Evolutionary conservation across 108 stramenopile genomes (phyloP).

Genomic region (Skeletonema potamos): DNA sequence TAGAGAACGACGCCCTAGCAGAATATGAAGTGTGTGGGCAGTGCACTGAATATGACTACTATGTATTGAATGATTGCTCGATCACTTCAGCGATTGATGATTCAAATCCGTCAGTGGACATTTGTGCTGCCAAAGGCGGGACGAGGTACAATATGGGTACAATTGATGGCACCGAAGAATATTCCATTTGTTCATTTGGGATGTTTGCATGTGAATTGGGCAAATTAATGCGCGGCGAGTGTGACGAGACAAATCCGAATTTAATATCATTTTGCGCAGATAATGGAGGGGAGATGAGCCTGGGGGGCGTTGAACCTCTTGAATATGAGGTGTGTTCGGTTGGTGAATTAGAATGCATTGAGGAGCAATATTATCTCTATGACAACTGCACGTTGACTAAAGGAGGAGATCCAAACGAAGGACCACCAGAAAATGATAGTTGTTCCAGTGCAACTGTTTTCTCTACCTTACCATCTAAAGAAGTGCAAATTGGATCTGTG

Average conservation of each 20-base stretch:
- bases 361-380: not conserved
- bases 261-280: not conserved
- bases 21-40: conserved; percentile 5
- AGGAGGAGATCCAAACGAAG: not conserved
- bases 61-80: not conserved
- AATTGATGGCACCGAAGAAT: not conserved
- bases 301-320: not conserved
- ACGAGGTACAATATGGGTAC: not conserved
- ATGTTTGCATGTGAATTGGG: not conserved
- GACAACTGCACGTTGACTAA: not conserved
- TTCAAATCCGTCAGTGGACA: too few species aligned
- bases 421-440: not conserved
- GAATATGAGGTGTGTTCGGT: not conserved
- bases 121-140: not conserved
- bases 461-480: not conserved
- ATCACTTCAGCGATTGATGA: not conserved
- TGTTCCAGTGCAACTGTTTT: not conserved
- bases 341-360: not conserved
- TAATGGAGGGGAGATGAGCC: not conserved
- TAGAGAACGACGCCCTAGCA: not conserved
- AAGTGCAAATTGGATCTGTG: not conserved
- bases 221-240: not conserved
- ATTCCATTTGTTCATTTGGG: not conserved
- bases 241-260: not conserved
- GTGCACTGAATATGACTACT: conserved; percentile 7